Evolutionary conservation across 768 basidiomycete genomes (phyloP), one percentile per base, ranked within the genome.

Genomic region (Chlorophyllum brunneum): DNA sequence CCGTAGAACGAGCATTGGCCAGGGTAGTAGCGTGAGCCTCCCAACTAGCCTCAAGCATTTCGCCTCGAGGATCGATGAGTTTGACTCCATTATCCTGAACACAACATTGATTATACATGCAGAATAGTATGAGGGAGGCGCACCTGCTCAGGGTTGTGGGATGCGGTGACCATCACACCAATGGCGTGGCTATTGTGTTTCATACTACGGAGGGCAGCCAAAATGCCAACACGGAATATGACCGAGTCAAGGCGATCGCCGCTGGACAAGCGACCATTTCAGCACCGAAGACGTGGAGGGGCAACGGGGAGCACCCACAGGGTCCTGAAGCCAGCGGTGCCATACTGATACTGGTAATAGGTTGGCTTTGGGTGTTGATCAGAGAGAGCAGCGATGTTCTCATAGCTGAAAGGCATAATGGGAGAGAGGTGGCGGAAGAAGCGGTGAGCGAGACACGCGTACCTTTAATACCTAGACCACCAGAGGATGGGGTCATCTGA

Each of bases 91-190:
- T 99, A 67, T 99, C 97, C 93, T 97, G 63, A 6, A n/a, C 53
- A 51, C 20, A 56, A 54, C 42, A 48, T 48, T 16, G 34, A 27
- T 54, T 48, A 58, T 27, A 22, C 39, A 49, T 10, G 37, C 37
- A 20, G 15, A n/a, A 26, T 37, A 26, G 29, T 30, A 48, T 38
- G 45, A 42, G 55, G 31, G 38, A 45, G n/a, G 63, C 80, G 58
- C 62, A 94, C 95, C 64, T 82, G 79, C 65, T 95, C 95, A n/a
- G 97, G 95, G 66, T 99, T 99, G 70, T 99, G 97, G n/a, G 93
- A 95, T 2, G 97, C 97, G 31, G 97, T 99, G 65, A 99, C 86
- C 97, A 99, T 98, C 18, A 98, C 91, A 13, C 97, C 97, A 60
- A 99, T 88, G 22, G 85, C 86, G 65, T 85, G 88, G 23, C 97